Percentiles rank a stretch among this genome's conserved stretches.
These are phyloP conservation scores for Tolypocladium nubicola DNA, from an alignment of 2,329 filamentous ascomycete genomes.

Conservation along the genomic window DNA sequence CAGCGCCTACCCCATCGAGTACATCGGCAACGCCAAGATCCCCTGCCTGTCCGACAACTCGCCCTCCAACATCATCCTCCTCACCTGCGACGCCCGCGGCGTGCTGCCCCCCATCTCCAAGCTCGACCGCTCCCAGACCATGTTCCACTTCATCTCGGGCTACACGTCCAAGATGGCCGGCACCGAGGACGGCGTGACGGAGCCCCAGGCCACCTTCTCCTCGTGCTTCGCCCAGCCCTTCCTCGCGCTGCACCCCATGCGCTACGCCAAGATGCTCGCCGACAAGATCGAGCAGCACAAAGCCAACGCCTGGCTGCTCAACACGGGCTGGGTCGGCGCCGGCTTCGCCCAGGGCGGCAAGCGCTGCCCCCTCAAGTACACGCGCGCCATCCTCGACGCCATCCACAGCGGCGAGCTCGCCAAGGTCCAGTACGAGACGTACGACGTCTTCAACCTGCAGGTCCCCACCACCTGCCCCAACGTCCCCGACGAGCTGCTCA, in stretches of 20 bases:
- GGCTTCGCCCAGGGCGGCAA: slow-evolving; percentile 85
- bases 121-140: slow-evolving; percentile 86
- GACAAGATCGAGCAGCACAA: slow-evolving; percentile 96
- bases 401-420: slow-evolving; percentile 96
- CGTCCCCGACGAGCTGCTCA: slow-evolving; percentile 85
- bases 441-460: slow-evolving; percentile 91
- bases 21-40: slow-evolving; percentile 98
- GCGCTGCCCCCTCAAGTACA: slow-evolving; percentile 97
- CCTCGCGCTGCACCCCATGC: slow-evolving; percentile 97
- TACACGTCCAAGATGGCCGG: slow-evolving; percentile 99
- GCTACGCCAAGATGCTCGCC: slow-evolving; percentile 95
- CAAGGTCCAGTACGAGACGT: slow-evolving; percentile 85
- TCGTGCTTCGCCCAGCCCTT: slow-evolving; percentile 99
- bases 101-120: slow-evolving; percentile 97
- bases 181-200: slow-evolving; percentile 91
- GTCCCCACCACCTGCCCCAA: slow-evolving; percentile 87
- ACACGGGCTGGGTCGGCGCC: slow-evolving; percentile 95
- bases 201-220: slow-evolving; percentile 97
- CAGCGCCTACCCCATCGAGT: slow-evolving; percentile 91
- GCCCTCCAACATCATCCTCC: slow-evolving; percentile 93
- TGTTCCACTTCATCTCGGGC: slow-evolving; percentile 99
- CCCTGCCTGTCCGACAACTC: slow-evolving; percentile 81
- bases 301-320: slow-evolving; percentile 95
- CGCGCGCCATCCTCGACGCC: slow-evolving; percentile 92
- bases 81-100: slow-evolving; percentile 95